Evolutionary conservation across 176 grass and related monocot species (phyloP).

Genomic region (Cocos nucifera): DNA sequence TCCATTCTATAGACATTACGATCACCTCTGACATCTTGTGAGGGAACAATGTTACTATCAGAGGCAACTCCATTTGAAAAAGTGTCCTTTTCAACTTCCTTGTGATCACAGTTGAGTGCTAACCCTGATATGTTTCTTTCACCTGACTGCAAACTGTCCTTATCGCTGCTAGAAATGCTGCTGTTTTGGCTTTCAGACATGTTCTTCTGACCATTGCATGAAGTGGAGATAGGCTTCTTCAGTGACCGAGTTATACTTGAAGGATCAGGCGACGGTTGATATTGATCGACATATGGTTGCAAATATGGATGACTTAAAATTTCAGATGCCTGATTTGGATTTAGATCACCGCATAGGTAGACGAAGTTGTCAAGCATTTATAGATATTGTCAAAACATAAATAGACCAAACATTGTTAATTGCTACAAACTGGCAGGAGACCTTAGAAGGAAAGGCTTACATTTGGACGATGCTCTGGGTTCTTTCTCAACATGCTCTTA

Average conservation of each 20-base stretch:
- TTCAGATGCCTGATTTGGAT: constrained; percentile 72
- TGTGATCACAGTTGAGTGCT: constrained; percentile 37
- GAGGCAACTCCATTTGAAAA: constrained; percentile 21
- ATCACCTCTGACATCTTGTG: constrained; percentile 34
- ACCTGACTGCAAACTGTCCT: constrained; percentile 67
- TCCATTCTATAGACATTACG: constrained; percentile 26
- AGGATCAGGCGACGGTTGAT: constrained; percentile 33
- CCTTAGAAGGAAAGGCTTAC: constrained; percentile 40
- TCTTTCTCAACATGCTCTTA: constrained; percentile 96
- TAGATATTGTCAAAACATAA: not conserved
- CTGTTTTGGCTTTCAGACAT: constrained; percentile 81
- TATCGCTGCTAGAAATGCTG: constrained; percentile 73
- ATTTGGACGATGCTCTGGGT: constrained; percentile 86
- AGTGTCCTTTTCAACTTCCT: constrained; percentile 26
- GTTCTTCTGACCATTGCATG: constrained; percentile 46
- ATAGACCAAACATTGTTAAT: too few species aligned
- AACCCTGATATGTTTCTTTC: constrained; percentile 40
- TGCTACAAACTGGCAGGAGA: not conserved
- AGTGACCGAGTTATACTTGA: constrained; percentile 27
- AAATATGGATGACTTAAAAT: constrained; percentile 73
- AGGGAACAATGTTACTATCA: constrained; percentile 17
- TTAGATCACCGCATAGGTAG: not conserved
- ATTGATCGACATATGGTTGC: constrained; percentile 63
- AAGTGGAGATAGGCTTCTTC: constrained; percentile 45
- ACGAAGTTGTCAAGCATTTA: not conserved